These are phyloP conservation scores for Sordariomycetes sp. DNA, from an alignment of 2,329 filamentous ascomycete genomes.

Conservation along the genomic window DNA sequence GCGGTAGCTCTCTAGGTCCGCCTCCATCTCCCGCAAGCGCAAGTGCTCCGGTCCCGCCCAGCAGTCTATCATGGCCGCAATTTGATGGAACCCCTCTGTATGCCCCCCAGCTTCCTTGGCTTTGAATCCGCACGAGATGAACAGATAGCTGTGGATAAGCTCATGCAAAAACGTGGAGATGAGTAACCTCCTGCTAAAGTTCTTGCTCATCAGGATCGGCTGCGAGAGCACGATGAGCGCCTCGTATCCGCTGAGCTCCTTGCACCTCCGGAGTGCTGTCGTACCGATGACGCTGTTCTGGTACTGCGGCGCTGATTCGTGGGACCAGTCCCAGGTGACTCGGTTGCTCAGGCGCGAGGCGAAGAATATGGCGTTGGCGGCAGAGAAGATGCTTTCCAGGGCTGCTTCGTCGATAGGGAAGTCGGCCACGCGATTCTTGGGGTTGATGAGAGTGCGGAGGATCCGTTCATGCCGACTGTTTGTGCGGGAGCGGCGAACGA, in stretches of 20 bases:
- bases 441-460: conserved; percentile 45
- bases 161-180: conserved; percentile 58
- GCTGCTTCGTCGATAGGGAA: conserved; percentile 47
- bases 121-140: conserved; percentile 48
- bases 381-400: conserved; percentile 46
- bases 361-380: conserved; percentile 55
- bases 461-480: conserved; percentile 46
- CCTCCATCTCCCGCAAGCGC: conserved; percentile 48
- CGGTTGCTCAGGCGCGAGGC: conserved; percentile 41
- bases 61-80: conserved; percentile 47
- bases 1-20: conserved; percentile 45
- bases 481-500: conserved; percentile 31
- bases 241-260: conserved; percentile 41
- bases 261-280: conserved; percentile 43
- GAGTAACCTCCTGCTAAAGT: conserved; percentile 48
- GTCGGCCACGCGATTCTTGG: conserved; percentile 30
- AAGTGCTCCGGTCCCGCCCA: conserved; percentile 48
- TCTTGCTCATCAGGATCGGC: conserved; percentile 42
- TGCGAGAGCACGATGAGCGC: conserved; percentile 52
- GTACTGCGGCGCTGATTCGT: conserved; percentile 36
- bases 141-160: conserved; percentile 57
- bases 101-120: conserved; percentile 47
- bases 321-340: conserved; percentile 53
- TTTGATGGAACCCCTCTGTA: conserved; percentile 46
- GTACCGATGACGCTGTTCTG: conserved; percentile 48